phyloP scores from a whole-genome alignment of 1,284 basidiomycete species.

The Cryptococcus sp. region DNA sequence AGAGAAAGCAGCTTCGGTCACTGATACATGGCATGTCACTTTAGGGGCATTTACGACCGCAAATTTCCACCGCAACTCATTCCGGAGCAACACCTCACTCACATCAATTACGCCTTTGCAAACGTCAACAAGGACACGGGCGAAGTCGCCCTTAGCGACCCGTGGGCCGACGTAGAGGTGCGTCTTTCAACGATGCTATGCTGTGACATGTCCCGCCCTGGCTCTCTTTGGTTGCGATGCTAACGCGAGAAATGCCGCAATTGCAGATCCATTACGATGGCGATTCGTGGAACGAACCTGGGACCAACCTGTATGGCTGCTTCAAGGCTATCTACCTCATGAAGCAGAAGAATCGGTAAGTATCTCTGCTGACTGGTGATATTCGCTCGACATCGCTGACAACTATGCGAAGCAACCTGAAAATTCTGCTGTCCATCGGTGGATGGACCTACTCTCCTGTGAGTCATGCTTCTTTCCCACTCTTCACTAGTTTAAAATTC shows the following conservation, averaged over 20 bases:
- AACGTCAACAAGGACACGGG: slow-evolving; percentile 71
- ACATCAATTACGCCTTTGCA: slow-evolving; percentile 88
- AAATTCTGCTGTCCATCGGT: slow-evolving; percentile 74
- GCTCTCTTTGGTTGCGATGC: background rate
- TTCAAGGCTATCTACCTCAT: slow-evolving; percentile 82
- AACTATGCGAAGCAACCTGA: slow-evolving; percentile 61
- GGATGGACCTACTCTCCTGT: slow-evolving; percentile 84
- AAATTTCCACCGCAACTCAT: slow-evolving; percentile 72
- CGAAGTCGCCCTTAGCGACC: slow-evolving; percentile 69
- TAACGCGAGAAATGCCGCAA: too few species aligned
- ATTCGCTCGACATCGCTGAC: background rate
- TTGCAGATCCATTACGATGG: slow-evolving; percentile 62
- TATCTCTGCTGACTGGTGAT: background rate
- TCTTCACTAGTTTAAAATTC: background rate
- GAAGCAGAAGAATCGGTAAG: slow-evolving; percentile 69
- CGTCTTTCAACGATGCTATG: slow-evolving; percentile 13
- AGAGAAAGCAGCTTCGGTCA: slow-evolving; percentile 24
- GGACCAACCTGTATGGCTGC: slow-evolving; percentile 80
- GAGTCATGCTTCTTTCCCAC: slow-evolving; percentile 5
- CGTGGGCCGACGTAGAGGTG: slow-evolving; percentile 79
- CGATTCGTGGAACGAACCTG: slow-evolving; percentile 86
- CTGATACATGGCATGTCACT: slow-evolving; percentile 3
- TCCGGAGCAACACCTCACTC: slow-evolving; percentile 68
- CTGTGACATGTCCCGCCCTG: background rate
- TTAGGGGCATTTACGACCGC: slow-evolving; percentile 88